These are phyloP conservation scores for Ogataea hybrid DNA, from an alignment of 1,139 yeast species.

Conservation along the genomic window DNA sequence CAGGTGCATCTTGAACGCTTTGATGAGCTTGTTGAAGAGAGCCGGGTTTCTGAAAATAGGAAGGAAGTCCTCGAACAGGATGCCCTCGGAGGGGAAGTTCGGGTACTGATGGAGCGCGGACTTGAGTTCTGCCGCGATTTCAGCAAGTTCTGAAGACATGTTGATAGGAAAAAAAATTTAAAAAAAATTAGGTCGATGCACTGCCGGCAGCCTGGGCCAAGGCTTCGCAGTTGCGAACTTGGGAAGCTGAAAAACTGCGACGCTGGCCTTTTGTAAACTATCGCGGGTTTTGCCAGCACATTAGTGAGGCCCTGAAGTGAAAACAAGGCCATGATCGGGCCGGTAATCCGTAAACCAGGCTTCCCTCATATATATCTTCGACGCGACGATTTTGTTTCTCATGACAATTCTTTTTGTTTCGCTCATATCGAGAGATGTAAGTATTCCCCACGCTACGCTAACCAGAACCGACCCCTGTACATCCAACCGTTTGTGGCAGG, in stretches of 20 bases:
- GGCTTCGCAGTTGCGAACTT: no score
- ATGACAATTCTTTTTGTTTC: conserved; percentile 44
- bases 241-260: no score
- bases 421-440: conserved; percentile 49
- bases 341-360: no score
- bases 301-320: neutral
- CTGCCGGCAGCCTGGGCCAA: neutral
- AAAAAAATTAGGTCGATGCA: neutral
- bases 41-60: conserved; percentile 87
- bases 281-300: neutral
- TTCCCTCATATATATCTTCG: neutral
- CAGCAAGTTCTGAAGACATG: conserved; percentile 34
- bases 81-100: conserved; percentile 92
- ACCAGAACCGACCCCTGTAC: conserved; percentile 52
- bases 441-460: conserved; percentile 13
- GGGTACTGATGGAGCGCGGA: conserved; percentile 77
- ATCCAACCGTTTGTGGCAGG: conserved; percentile 48
- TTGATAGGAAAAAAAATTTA: neutral
- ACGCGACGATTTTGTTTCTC: conserved; percentile 4
- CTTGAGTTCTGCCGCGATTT: conserved; percentile 58
- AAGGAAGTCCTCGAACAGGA: conserved; percentile 90
- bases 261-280: neutral
- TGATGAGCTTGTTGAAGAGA: conserved; percentile 74
- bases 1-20: conserved; percentile 77
- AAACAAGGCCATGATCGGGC: neutral